A percentile compares a stretch with the other conserved stretches of the same genome.
Conservation (phyloP, 164 flowering plant species). For the Tetrastigma voinierianum region DNA sequence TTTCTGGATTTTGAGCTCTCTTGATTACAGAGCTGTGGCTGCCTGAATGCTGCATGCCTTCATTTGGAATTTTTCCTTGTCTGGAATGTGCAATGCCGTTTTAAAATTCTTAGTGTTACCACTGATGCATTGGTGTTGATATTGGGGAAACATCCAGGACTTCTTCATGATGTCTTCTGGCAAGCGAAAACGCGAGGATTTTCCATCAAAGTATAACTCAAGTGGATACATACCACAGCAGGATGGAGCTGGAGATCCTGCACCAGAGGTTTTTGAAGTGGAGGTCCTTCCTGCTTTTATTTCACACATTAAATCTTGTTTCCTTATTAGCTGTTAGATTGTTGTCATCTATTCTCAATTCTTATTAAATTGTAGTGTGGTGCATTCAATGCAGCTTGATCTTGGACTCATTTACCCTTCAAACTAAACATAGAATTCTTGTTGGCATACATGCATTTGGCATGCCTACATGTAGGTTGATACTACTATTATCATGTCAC, state of each 20-base stretch:
- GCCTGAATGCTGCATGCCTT: neutral
- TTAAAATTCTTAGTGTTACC: neutral
- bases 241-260: conserved; percentile 83
- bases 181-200: conserved; percentile 84
- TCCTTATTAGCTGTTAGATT: neutral
- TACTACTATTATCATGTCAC: no score
- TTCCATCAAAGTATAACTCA: conserved; percentile 46
- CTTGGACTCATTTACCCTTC: no score
- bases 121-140: conserved; percentile 4
- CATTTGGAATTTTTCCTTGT: neutral
- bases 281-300: conserved; percentile 25
- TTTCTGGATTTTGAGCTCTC: conserved; percentile 8
- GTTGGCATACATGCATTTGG: no score
- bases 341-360: neutral
- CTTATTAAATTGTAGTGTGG: no score
- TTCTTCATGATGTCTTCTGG: conserved; percentile 64
- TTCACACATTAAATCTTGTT: neutral
- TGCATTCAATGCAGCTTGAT: no score
- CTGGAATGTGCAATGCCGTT: neutral
- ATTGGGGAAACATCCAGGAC: conserved; percentile 47
- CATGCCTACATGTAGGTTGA: no score
- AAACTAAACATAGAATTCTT: no score
- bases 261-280: conserved; percentile 33
- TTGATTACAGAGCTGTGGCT: neutral
- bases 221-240: conserved; percentile 90